Base-by-base conservation (phyloP, 495 filamentous ascomycete genomes). In the Penicillium lagena region DNA sequence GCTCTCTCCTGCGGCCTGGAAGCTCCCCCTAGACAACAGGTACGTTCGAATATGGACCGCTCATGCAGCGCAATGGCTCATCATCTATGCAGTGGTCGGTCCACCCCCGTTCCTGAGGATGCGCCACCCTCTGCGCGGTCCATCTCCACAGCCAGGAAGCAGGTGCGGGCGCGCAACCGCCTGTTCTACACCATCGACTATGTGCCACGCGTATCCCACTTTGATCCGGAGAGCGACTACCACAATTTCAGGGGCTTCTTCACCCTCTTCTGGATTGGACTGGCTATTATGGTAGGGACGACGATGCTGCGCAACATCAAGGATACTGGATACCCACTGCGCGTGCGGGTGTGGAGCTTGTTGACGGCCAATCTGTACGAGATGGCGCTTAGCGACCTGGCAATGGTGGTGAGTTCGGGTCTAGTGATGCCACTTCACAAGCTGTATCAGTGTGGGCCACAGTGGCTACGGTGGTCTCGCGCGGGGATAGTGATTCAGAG, bases 141-240 rank as follows among this genome's bases (percentile, higher is more conserved):
- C 29, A 85, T 95, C 50, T 93, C 88, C 32, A 81, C 81, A 12
- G 89, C 84, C 12, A 80, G 88, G 49, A 89, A 88, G 62, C 87
- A 96, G 52, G 81, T 88, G 34, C 82, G 91, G 55, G 89, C 89
- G 33, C 82, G 86, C 50, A 85, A 81, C 45, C 83, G 93, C 52
- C 70, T 97, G 31, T 98, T 98, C 61, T 93, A 95, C n/a, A 95
- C 88, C 7, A 87, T 95, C 54, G 85, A 95, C 57, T 98, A 90
- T 69, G 78, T 87, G 9, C 83, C 85, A n/a, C 82, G 93, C 29
- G 87, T 96, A 12, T 96, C 91, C 8, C 91, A 98, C 63, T 96
- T 98, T 64, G 93, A 98, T 64, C 89, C 89, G 11, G 76, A 79
- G 40, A 91, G 86, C 68, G 88, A 95, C 54, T 94, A 97, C 52